phyloP scores from a whole-genome alignment of 805 yeast genomes.

The Tetrapisispora phaffii region DNA sequence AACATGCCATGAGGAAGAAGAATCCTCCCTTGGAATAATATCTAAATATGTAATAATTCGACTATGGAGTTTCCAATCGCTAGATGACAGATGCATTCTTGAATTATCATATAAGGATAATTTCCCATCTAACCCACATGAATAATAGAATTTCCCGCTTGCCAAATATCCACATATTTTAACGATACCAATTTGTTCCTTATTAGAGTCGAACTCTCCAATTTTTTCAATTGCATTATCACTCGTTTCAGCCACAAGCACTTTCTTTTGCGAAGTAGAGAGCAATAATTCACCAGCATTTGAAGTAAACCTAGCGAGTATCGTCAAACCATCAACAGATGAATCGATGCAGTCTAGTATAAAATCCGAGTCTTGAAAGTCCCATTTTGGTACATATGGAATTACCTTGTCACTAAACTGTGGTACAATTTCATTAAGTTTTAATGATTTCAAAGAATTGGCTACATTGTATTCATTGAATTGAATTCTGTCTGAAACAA shows the following conservation, averaged over 20 bases:
- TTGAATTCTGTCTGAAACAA: conserved; percentile 22
- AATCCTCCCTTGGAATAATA: conserved; percentile 7
- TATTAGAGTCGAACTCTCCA: not conserved
- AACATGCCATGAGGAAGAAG: conserved; percentile 29
- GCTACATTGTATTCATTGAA: conserved; percentile 14
- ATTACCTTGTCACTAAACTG: not conserved
- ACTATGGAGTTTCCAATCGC: conserved; percentile 28
- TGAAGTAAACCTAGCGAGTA: not conserved
- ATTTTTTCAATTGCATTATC: not conserved
- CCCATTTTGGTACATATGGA: conserved; percentile 11
- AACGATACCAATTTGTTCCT: conserved; percentile 5
- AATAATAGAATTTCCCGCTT: conserved; percentile 7
- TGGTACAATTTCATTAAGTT: conserved; percentile 9
- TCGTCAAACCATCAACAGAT: not conserved
- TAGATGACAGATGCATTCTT: not conserved
- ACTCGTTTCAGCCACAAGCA: conserved; percentile 3
- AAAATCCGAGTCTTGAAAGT: conserved; percentile 5
- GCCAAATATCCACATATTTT: conserved; percentile 18
- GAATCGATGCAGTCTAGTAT: not conserved
- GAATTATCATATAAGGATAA: conserved; percentile 9
- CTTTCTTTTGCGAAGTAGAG: conserved; percentile 11
- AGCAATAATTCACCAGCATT: conserved; percentile 3
- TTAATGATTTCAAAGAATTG: conserved; percentile 8
- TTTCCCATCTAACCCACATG: conserved; percentile 21
- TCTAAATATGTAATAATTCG: conserved; percentile 33